These are phyloP conservation scores for Tephrocybe sp. DNA, from an alignment of 768 basidiomycete genomes.

Conservation along the genomic window DNA sequence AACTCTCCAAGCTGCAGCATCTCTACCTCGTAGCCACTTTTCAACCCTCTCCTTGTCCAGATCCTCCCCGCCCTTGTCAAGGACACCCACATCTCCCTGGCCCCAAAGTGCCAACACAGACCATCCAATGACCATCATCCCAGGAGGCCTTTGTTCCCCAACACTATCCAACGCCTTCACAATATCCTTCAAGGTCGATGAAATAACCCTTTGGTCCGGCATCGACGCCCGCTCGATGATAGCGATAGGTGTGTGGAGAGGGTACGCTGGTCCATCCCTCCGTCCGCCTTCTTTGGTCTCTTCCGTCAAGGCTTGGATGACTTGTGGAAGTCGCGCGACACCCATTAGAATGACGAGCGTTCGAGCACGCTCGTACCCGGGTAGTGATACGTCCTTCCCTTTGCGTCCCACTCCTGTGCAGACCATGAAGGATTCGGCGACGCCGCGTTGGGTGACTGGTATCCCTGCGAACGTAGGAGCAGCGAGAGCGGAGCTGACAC, in stretches of 20 bases:
- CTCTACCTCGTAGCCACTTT: conserved; percentile 58
- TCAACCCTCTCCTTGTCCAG: conserved; percentile 46
- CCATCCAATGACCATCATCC: conserved; percentile 97
- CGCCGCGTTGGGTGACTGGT: conserved; percentile 93
- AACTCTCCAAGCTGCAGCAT: conserved; percentile 55
- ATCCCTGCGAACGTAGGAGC: conserved; percentile 89
- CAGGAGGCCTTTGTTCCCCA: conserved; percentile 90
- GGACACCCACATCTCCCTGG: conserved; percentile 63
- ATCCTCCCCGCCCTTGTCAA: conserved; percentile 53
- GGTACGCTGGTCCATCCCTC: conserved; percentile 55
- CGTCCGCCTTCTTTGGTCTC: conserved; percentile 18
- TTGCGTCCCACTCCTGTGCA: conserved; percentile 92
- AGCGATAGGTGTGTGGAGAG: conserved; percentile 77
- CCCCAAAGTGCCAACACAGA: conserved; percentile 75
- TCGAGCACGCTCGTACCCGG: conserved; percentile 78
- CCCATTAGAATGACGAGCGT: conserved; percentile 94
- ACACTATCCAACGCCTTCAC: conserved; percentile 65
- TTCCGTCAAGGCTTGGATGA: conserved; percentile 58
- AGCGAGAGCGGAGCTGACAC: conserved; percentile 85
- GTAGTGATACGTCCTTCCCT: conserved; percentile 81
- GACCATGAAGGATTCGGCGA: conserved; percentile 83
- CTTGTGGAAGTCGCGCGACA: conserved; percentile 76
- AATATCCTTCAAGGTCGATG: conserved; percentile 73
- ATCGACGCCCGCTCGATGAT: conserved; percentile 94
- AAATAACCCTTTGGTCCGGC: conserved; percentile 85